These are phyloP conservation scores for Coleophoma eucalyptorum DNA, from an alignment of 2,329 filamentous ascomycete genomes.

Conservation along the genomic window DNA sequence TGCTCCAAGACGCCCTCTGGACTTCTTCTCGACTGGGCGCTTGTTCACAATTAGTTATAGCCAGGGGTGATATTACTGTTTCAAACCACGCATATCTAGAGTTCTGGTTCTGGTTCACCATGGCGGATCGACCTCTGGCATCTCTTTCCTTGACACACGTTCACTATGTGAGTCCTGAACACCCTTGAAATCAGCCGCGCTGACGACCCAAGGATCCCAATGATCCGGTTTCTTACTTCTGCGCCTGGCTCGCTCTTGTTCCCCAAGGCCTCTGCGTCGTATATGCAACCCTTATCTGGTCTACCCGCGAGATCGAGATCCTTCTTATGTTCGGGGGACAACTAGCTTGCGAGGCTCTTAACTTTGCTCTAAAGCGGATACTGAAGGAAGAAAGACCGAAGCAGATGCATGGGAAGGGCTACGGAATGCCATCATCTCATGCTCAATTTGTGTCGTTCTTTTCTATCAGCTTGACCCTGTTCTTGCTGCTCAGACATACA, in stretches of 20 bases:
- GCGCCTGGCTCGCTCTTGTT: conserved; percentile 89
- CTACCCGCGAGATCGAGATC: conserved; percentile 86
- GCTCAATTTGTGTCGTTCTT: conserved; percentile 95
- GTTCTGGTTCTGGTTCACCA: conserved; percentile 7
- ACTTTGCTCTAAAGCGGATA: conserved; percentile 83
- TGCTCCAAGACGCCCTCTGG: too few relatives aligned
- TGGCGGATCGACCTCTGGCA: conserved; percentile 58
- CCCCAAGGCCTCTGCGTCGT: conserved; percentile 88
- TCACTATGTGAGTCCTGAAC: conserved; percentile 70
- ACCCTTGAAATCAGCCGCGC: conserved; percentile 2
- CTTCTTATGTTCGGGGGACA: conserved; percentile 88
- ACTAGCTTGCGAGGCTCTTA: conserved; percentile 84
- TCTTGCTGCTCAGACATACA: conserved; percentile 76
- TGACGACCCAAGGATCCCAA: conserved; percentile 65
- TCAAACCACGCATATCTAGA: too few relatives aligned
- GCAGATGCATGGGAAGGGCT: conserved; percentile 83
- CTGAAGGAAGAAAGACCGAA: conserved; percentile 89
- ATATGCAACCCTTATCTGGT: conserved; percentile 88
- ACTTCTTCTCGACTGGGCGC: too few relatives aligned
- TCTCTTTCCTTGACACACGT: conserved; percentile 95
- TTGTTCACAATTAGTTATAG: too few relatives aligned
- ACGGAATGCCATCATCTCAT: conserved; percentile 96
- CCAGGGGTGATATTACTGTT: too few relatives aligned
- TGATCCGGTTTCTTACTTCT: conserved; percentile 80
- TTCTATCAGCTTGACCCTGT: conserved; percentile 77